A percentile compares a stretch with the other conserved stretches of the same genome.
These are phyloP conservation scores for Exophiala sideris DNA, from an alignment of 2,329 filamentous ascomycete species.

Conservation along the genomic window DNA sequence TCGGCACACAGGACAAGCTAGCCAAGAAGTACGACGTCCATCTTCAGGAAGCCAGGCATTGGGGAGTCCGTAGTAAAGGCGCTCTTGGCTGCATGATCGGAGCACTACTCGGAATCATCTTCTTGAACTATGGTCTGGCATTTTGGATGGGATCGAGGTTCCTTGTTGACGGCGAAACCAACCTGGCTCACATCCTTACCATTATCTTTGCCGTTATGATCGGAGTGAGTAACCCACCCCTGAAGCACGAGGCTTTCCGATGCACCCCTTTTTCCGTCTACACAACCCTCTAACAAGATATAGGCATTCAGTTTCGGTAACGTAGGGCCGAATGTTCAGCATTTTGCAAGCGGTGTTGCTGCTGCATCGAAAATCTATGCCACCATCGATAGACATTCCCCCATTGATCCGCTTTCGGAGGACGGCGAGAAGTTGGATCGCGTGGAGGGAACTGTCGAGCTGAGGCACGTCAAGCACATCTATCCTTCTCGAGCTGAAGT, in stretches of 20 bases:
- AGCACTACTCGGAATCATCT: slow-evolving; percentile 77
- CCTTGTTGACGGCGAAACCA: slow-evolving; percentile 62
- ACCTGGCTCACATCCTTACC: slow-evolving; percentile 70
- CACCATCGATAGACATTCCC: slow-evolving; percentile 85
- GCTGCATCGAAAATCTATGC: slow-evolving; percentile 89
- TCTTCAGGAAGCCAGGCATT: slow-evolving; percentile 68
- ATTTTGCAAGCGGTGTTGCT: slow-evolving; percentile 77
- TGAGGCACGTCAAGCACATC: slow-evolving; percentile 83
- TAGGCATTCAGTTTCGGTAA: slow-evolving; percentile 77
- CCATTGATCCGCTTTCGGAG: slow-evolving; percentile 71
- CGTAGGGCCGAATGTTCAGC: slow-evolving; percentile 78
- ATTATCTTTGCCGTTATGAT: slow-evolving; percentile 91
- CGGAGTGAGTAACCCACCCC: slow-evolving; percentile 48
- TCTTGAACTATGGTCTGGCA: slow-evolving; percentile 79
- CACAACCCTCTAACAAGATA: neutral
- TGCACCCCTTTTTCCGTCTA: neutral
- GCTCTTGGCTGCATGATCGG: slow-evolving; percentile 75
- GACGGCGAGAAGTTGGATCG: slow-evolving; percentile 69
- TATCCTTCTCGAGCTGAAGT: slow-evolving; percentile 93
- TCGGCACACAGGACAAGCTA: slow-evolving; percentile 90
- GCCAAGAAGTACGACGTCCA: slow-evolving; percentile 79
- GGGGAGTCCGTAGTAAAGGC: slow-evolving; percentile 72
- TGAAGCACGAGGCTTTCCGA: neutral
- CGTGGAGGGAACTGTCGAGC: slow-evolving; percentile 73
- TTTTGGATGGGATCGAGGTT: slow-evolving; percentile 83